Conservation (phyloP, 1,139 yeast species). For the Saccharomyces hybrid region DNA sequence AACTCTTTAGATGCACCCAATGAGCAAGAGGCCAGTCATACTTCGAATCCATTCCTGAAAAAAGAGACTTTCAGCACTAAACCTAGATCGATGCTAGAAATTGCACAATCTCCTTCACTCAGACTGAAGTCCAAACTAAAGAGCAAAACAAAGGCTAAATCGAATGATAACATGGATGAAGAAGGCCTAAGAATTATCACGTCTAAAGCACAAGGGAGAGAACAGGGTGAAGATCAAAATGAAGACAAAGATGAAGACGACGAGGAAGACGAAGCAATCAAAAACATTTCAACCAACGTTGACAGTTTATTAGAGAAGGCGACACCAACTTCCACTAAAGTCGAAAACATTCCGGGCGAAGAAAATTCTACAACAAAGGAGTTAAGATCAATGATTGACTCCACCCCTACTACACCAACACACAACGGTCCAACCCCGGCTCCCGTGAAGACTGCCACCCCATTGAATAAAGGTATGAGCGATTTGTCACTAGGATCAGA, state of each 20-base stretch:
- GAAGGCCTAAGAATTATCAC: neutral
- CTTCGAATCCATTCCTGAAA: neutral
- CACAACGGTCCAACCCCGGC: neutral
- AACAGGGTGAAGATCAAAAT: constrained; percentile 6
- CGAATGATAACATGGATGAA: neutral
- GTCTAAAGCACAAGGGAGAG: neutral
- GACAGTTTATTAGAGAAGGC: constrained; percentile 10
- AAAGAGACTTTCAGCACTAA: constrained; percentile 3
- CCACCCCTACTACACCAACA: constrained; percentile 1
- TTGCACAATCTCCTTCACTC: constrained; percentile 19
- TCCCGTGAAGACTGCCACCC: neutral
- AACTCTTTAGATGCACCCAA: neutral
- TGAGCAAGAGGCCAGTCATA: neutral
- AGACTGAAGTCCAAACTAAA: neutral
- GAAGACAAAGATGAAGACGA: constrained; percentile 1
- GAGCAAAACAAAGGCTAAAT: neutral
- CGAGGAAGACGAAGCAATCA: constrained; percentile 5
- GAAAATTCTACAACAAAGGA: neutral
- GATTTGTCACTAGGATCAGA: neutral
- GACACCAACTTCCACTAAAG: constrained; percentile 4
- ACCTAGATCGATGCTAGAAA: constrained; percentile 26
- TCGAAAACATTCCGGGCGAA: neutral
- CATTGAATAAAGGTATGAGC: neutral
- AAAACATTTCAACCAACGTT: constrained; percentile 1
- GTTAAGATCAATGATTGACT: neutral